Conservation (phyloP, 768 basidiomycete species). For the Lactifluus hygrophoroides region DNA sequence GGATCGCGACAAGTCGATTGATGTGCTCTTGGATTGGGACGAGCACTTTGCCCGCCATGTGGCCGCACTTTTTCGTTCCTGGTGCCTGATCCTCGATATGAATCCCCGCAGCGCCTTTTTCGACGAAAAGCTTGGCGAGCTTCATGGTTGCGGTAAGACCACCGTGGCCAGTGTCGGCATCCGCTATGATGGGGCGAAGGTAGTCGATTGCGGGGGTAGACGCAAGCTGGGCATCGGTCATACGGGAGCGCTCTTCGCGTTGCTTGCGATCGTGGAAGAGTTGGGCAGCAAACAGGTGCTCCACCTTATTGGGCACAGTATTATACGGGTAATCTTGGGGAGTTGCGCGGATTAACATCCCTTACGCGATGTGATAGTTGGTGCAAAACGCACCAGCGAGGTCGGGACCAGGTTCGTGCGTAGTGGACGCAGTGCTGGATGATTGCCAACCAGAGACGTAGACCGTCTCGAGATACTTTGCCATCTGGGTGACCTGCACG, state of each 20-base stretch:
- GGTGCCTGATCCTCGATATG: conserved; percentile 98
- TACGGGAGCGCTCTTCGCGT: conserved; percentile 61
- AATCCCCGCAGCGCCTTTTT: conserved; percentile 96
- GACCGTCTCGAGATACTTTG: conserved; percentile 94
- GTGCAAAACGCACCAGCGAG: conserved; percentile 65
- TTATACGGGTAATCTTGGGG: conserved; percentile 88
- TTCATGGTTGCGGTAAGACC: conserved; percentile 99
- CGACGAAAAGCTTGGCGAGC: conserved; percentile 96
- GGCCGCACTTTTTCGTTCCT: conserved; percentile 93
- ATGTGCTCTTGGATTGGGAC: conserved; percentile 98
- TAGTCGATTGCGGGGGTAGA: conserved; percentile 74
- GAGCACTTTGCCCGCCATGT: conserved; percentile 94
- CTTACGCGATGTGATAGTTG: neutral
- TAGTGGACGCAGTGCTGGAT: conserved; percentile 86
- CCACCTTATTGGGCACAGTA: conserved; percentile 98
- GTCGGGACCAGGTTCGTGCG: conserved; percentile 97
- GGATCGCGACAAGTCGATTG: conserved; percentile 94
- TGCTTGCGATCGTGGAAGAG: conserved; percentile 99
- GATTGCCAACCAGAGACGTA: conserved; percentile 98
- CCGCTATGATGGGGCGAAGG: conserved; percentile 89
- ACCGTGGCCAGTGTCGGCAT: conserved; percentile 97
- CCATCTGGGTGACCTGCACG: conserved; percentile 98
- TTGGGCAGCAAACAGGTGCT: conserved; percentile 96
- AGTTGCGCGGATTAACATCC: neutral
- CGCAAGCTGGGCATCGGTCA: conserved; percentile 65